Evolutionary conservation across 31 red algal species (phyloP), one percentile per base, ranked within the genome.

Genomic region (Endocladia muricata): DNA sequence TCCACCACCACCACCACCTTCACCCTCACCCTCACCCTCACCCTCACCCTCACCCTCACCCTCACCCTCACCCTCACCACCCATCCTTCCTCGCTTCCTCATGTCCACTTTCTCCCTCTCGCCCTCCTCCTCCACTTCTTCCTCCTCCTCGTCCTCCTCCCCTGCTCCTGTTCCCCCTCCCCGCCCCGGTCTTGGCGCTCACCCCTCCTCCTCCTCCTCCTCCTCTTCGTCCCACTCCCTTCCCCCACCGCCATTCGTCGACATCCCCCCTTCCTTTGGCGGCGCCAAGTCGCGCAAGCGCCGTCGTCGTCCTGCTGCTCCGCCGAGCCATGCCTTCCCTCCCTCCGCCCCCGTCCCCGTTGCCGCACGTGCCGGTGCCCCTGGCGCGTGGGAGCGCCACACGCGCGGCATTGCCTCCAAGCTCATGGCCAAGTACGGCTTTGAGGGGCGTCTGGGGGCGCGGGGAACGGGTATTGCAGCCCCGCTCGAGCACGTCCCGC

Each of bases 321-420:
- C 62, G 6, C 29, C 23, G 38, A 34, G 21, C 25, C 23, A 22
- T 17, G 29, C 23, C 15, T 7, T 23, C 13, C 19, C 33, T 35
- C 37, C 34, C 5, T 39, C 23, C 3, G 43, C 68, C 3, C 9
- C 57, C 17, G 8, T 19, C 44, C 44, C 19, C 44, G 11, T 19
- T 19, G 44, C 44, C 44, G 44, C 44, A 13, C 44, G 11, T 13
- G 26, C 34, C 28, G 7, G 21, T 3, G 6, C 25, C 21, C 65
- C 83, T 2, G 83, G 83, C 23, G 77, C 54, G 47, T 94, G 91
- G 91, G 91, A 94, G 66, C 58, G 49, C 25, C 85, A 94, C 61
- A 94, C 91, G 30, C 68, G 79, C 17, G 91, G 91, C 19, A 83
- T 94, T 75, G 91, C 68, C 26, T 79, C 82, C 1, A 86, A 75